phyloP scores from a whole-genome alignment of 2,329 filamentous ascomycete species.

The Penicillium decumbens region DNA sequence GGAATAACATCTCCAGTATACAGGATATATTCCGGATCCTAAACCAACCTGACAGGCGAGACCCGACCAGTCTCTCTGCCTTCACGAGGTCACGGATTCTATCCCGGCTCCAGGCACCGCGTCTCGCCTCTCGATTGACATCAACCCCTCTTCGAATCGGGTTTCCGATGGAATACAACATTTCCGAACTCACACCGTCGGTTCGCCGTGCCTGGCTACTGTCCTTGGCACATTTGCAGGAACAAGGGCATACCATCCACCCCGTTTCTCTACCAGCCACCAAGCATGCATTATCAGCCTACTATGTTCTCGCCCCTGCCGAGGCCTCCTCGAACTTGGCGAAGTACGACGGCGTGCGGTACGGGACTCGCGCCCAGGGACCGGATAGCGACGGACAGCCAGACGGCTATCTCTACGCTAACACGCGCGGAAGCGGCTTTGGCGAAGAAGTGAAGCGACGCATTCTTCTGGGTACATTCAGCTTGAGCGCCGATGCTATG shows the following conservation, averaged over 20 bases:
- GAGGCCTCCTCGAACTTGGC: slow-evolving; percentile 94
- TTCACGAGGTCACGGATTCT: slow-evolving; percentile 51
- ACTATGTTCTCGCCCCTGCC: slow-evolving; percentile 91
- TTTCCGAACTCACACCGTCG: slow-evolving; percentile 66
- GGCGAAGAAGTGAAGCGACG: slow-evolving; percentile 80
- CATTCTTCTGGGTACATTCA: slow-evolving; percentile 85
- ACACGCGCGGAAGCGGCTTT: slow-evolving; percentile 68
- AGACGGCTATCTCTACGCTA: slow-evolving; percentile 62
- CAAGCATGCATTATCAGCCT: slow-evolving; percentile 78
- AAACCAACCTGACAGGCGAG: slow-evolving; percentile 60
- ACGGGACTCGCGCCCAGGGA: slow-evolving; percentile 58
- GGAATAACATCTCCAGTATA: slow-evolving; percentile 51
- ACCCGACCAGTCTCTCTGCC: slow-evolving; percentile 67
- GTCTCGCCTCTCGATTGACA: slow-evolving; percentile 22
- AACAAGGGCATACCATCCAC: slow-evolving; percentile 65
- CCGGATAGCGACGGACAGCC: slow-evolving; percentile 52
- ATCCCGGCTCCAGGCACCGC: slow-evolving; percentile 40
- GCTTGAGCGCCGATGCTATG: slow-evolving; percentile 80
- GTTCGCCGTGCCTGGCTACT: slow-evolving; percentile 67
- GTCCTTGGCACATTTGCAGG: slow-evolving; percentile 57
- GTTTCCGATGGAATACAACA: slow-evolving; percentile 75
- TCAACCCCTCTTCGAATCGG: slow-evolving; percentile 49
- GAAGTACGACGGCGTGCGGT: slow-evolving; percentile 95
- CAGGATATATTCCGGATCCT: slow-evolving; percentile 50
- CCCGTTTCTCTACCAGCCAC: slow-evolving; percentile 79